A percentile compares a stretch with the other conserved stretches of the same genome.
Evolutionary conservation across 2,329 filamentous ascomycete species (phyloP).

Genomic region (Drechslerella dactyloides): DNA sequence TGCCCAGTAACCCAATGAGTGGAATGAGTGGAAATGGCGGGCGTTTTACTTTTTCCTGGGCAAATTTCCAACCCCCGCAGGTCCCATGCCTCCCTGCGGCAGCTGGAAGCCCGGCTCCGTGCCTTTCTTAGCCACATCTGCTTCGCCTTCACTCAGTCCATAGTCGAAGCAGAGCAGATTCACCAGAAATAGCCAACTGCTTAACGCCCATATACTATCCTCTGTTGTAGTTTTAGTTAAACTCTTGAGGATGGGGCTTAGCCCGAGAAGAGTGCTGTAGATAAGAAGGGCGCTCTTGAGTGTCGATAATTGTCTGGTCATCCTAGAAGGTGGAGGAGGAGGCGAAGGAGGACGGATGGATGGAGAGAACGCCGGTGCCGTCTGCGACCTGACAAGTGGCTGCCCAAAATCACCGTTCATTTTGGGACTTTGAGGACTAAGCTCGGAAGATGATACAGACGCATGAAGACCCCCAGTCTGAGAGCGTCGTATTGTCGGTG

Average conservation of each 20-base stretch:
- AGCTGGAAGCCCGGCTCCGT: conserved; percentile 16
- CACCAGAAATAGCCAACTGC: conserved; percentile 87
- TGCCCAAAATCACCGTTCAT: conserved; percentile 8
- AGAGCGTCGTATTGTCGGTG: not conserved
- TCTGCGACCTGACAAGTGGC: conserved; percentile 51
- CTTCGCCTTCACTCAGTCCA: conserved; percentile 59
- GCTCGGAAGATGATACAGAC: conserved; percentile 11
- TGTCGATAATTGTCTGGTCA: conserved; percentile 73
- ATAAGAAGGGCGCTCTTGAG: conserved; percentile 92
- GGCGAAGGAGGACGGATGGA: conserved; percentile 58
- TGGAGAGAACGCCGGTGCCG: conserved; percentile 56
- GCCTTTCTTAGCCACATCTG: conserved; percentile 28
- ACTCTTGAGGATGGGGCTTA: conserved; percentile 94
- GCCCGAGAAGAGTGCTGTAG: conserved; percentile 86
- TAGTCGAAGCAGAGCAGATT: conserved; percentile 99
- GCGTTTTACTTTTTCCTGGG: conserved; percentile 68
- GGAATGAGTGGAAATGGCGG: conserved; percentile 59
- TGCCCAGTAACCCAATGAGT: not conserved
- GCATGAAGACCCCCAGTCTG: conserved; percentile 1
- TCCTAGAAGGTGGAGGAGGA: conserved; percentile 61
- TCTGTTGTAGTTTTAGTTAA: conserved; percentile 90
- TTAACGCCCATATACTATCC: conserved; percentile 97
- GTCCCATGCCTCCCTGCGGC: conserved; percentile 22
- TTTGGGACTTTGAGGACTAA: not conserved
- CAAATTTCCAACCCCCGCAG: conserved; percentile 56